Conservation (phyloP, 805 yeast genomes). For the Scheffersomyces ergatensis region DNA sequence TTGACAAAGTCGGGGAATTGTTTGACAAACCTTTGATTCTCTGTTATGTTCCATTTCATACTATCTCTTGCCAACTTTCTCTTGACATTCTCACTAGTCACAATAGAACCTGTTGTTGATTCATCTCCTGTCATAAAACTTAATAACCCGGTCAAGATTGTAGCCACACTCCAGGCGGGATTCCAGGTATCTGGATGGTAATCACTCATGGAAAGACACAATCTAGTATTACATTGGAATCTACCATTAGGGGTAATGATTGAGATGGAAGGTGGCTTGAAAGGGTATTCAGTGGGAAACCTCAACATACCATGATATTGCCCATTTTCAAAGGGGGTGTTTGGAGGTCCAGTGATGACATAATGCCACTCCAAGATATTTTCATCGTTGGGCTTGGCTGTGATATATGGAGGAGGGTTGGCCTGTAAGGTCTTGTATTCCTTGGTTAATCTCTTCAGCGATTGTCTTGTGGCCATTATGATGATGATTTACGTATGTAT, state of each 20-base stretch:
- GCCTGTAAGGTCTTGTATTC: slow-evolving; percentile 77
- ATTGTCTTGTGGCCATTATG: slow-evolving; percentile 41
- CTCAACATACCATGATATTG: slow-evolving; percentile 87
- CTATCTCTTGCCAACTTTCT: slow-evolving; percentile 57
- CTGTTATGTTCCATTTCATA: slow-evolving; percentile 53
- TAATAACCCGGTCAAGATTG: slow-evolving; percentile 80
- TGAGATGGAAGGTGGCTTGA: slow-evolving; percentile 85
- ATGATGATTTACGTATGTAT: no score
- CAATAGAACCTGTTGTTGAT: slow-evolving; percentile 77
- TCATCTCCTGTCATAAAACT: slow-evolving; percentile 93
- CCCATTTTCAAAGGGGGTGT: slow-evolving; percentile 81
- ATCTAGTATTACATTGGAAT: slow-evolving; percentile 73
- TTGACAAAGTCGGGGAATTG: slow-evolving; percentile 70
- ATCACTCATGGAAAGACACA: slow-evolving; percentile 91
- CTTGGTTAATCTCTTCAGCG: slow-evolving; percentile 57
- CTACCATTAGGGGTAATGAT: slow-evolving; percentile 91
- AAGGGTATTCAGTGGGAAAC: slow-evolving; percentile 85
- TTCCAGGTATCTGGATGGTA: slow-evolving; percentile 95
- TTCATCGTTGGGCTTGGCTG: slow-evolving; percentile 82
- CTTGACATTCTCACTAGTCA: slow-evolving; percentile 59
- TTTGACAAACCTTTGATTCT: slow-evolving; percentile 54
- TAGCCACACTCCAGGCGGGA: slow-evolving; percentile 93
- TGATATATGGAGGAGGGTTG: slow-evolving; percentile 81
- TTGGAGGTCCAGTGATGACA: slow-evolving; percentile 87
- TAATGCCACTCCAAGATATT: slow-evolving; percentile 95